Conservation (phyloP, 2,329 filamentous ascomycete species). For the Emydomyces testavorans region DNA sequence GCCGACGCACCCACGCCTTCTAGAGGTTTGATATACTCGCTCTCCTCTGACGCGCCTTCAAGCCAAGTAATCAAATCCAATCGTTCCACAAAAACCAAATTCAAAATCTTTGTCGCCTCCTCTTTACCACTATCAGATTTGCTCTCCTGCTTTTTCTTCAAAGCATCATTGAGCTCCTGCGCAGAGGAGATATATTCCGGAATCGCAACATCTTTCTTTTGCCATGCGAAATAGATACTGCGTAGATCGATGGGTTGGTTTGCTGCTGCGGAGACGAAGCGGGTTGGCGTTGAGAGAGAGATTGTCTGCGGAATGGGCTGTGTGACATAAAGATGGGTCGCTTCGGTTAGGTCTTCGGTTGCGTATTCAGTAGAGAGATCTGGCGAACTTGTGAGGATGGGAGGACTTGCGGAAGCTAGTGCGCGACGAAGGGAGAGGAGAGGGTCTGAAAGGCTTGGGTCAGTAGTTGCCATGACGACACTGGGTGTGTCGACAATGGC, state of each 20-base stretch:
- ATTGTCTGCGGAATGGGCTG: slow-evolving; percentile 50
- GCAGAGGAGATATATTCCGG: slow-evolving; percentile 83
- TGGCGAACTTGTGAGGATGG: slow-evolving; percentile 61
- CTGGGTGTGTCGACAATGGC: neutral
- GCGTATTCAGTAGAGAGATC: slow-evolving; percentile 51
- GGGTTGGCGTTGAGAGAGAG: slow-evolving; percentile 61
- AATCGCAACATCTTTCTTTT: slow-evolving; percentile 80
- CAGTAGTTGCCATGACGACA: slow-evolving; percentile 25
- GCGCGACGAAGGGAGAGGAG: slow-evolving; percentile 73
- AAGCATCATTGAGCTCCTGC: slow-evolving; percentile 65
- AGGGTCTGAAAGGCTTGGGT: slow-evolving; percentile 51
- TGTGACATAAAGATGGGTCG: slow-evolving; percentile 68
- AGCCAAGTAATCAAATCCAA: slow-evolving; percentile 89
- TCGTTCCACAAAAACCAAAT: slow-evolving; percentile 81
- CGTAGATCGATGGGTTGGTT: slow-evolving; percentile 66
- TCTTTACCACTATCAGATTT: slow-evolving; percentile 41
- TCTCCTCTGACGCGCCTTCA: slow-evolving; percentile 77
- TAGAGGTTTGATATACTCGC: slow-evolving; percentile 81
- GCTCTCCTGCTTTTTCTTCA: slow-evolving; percentile 39
- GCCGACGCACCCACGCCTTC: slow-evolving; percentile 47
- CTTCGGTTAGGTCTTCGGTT: slow-evolving; percentile 54
- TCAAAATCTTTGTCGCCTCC: slow-evolving; percentile 53
- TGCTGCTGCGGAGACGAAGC: slow-evolving; percentile 66
- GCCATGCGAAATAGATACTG: slow-evolving; percentile 92
- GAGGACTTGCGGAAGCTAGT: slow-evolving; percentile 56